phyloP scores from a whole-genome alignment of 2,329 filamentous ascomycete genomes.

The Xylaria sp. region DNA sequence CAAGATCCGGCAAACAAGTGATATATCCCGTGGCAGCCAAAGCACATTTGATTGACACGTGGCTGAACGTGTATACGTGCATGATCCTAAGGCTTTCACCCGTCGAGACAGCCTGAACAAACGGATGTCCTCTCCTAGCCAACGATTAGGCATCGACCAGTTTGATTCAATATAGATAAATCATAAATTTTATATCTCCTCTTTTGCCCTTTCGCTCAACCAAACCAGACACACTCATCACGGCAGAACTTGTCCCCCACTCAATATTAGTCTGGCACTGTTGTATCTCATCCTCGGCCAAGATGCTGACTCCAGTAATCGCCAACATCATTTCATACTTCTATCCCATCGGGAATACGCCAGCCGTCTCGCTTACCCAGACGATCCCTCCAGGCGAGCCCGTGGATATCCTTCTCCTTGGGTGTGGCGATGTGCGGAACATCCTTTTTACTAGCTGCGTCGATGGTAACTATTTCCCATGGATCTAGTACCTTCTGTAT shows the following conservation, averaged over 20 bases:
- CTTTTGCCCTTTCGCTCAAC: not conserved
- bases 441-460: not conserved
- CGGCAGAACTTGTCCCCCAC: not conserved
- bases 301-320: conserved; percentile 31
- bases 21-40: not conserved
- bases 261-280: not conserved
- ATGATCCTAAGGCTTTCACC: not conserved
- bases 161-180: not conserved
- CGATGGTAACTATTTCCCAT: not conserved
- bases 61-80: not conserved
- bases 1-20: not conserved
- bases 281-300: not conserved
- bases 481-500: too few relatives aligned
- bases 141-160: not conserved
- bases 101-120: not conserved
- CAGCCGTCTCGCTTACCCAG: not conserved
- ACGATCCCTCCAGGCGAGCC: not conserved
- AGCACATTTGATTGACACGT: not conserved
- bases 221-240: not conserved
- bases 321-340: not conserved
- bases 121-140: not conserved
- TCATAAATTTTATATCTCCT: not conserved
- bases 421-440: not conserved
- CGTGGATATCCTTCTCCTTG: not conserved
- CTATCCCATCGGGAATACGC: not conserved